Evolutionary conservation across 192 early-diverging fungal genomes (phyloP).

Genomic region (Funneliformis geosporum): DNA sequence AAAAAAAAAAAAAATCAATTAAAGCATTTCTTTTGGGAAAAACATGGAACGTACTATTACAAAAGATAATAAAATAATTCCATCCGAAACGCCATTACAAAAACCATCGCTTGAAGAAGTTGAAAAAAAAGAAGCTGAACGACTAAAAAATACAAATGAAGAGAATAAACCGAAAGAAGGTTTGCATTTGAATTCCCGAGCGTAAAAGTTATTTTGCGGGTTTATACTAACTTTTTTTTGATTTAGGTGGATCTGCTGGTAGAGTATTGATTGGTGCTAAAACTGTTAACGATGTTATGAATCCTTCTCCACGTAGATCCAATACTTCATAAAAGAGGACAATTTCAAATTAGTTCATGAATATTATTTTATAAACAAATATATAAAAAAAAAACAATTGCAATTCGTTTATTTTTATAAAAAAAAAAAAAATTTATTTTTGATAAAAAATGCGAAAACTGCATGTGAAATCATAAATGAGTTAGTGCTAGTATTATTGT

Average conservation of each 20-base stretch:
- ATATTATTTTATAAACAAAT: too few relatives aligned
- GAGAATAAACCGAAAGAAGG: background rate
- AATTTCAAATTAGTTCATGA: too few relatives aligned
- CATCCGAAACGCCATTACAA: background rate
- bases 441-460: too few relatives aligned
- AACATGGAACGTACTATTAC: background rate
- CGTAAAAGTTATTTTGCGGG: background rate
- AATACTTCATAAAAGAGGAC: background rate
- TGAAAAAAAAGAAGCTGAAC: background rate
- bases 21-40: too few relatives aligned
- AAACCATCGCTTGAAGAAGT: background rate
- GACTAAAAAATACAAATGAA: background rate
- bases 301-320: background rate
- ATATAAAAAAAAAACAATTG: too few relatives aligned
- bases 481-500: too few relatives aligned
- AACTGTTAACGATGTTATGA: background rate
- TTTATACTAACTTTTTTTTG: background rate
- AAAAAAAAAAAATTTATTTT: too few relatives aligned
- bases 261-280: background rate
- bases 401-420: too few relatives aligned
- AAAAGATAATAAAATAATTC: background rate
- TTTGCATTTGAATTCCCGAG: background rate
- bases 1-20: too few relatives aligned
- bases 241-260: background rate
- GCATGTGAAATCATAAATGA: too few relatives aligned